Evolutionary conservation across 2,329 filamentous ascomycete genomes (phyloP).

Genomic region (Chrysosporium keratinophilum): DNA sequence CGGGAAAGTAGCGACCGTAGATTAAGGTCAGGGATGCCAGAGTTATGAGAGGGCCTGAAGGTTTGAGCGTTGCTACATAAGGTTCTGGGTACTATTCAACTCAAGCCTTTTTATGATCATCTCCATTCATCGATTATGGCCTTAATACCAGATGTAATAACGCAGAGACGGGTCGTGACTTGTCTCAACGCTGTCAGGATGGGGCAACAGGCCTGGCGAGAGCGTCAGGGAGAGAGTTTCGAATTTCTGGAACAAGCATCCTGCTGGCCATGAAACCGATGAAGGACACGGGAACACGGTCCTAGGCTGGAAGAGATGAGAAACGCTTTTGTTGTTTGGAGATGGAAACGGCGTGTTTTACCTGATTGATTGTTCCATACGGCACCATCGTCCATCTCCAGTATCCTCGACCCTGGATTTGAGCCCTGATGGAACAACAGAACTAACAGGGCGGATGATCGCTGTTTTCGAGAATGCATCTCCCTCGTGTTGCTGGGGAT

Average conservation of each 20-base stretch:
- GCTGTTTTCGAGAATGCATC: constrained; percentile 9
- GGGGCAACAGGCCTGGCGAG: not conserved
- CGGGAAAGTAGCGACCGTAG: constrained; percentile 13
- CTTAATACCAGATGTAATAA: constrained; percentile 6
- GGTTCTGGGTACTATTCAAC: constrained; percentile 2
- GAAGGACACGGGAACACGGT: not conserved
- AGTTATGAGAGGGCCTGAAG: constrained; percentile 15
- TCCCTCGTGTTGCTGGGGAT: constrained; percentile 11
- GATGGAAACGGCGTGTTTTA: not conserved
- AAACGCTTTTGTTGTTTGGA: not conserved
- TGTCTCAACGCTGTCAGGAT: constrained; percentile 9
- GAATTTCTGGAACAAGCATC: constrained; percentile 9
- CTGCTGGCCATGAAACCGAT: constrained; percentile 5
- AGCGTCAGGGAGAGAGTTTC: constrained; percentile 7
- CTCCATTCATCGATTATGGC: constrained; percentile 2
- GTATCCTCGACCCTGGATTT: not conserved
- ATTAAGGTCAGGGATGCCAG: constrained; percentile 12
- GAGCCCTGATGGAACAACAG: not conserved
- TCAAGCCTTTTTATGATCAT: constrained; percentile 9
- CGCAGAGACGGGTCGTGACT: constrained; percentile 6
- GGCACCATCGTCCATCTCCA: not conserved
- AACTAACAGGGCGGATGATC: constrained; percentile 1
- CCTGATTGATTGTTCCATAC: not conserved
- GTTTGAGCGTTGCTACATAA: constrained; percentile 13
- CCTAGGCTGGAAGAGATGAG: not conserved